Percentiles rank a stretch among this genome's conserved stretches.
Conservation (phyloP, 2,329 filamentous ascomycete genomes). For the Stagonosporopsis cucurbitacearum region DNA sequence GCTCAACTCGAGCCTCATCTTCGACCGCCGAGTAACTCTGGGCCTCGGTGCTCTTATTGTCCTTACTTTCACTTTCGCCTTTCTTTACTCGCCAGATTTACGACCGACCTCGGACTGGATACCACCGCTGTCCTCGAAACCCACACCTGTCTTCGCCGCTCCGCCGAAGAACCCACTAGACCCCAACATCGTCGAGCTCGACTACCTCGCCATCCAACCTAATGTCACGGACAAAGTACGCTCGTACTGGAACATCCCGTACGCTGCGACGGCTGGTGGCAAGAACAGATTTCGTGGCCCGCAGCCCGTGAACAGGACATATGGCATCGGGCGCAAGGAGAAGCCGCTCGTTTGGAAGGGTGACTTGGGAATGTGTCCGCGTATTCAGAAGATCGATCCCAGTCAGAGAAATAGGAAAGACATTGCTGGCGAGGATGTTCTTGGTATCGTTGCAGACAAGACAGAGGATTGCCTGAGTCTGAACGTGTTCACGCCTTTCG, state of each 20-base stretch:
- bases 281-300: constrained; percentile 42
- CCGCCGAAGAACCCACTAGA: constrained; percentile 35
- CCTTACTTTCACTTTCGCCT: constrained; percentile 34
- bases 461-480: constrained; percentile 54
- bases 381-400: constrained; percentile 43
- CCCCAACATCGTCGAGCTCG: constrained; percentile 39
- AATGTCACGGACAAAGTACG: constrained; percentile 37
- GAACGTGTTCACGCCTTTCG: constrained; percentile 43
- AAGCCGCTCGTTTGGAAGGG: constrained; percentile 39
- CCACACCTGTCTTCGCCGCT: constrained; percentile 29
- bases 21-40: constrained; percentile 35
- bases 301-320: constrained; percentile 38
- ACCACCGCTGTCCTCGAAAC: constrained; percentile 31
- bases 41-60: constrained; percentile 30
- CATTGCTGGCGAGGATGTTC: constrained; percentile 33
- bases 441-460: constrained; percentile 33
- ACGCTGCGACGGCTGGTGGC: constrained; percentile 38
- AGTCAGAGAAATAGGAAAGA: constrained; percentile 35
- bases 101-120: constrained; percentile 36
- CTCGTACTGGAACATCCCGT: constrained; percentile 45
- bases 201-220: constrained; percentile 41
- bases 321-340: constrained; percentile 29
- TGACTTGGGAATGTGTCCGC: constrained; percentile 42
- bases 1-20: constrained; percentile 36
- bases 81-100: constrained; percentile 36